These are phyloP conservation scores for Boeremia lycopersici DNA, from an alignment of 2,329 filamentous ascomycete genomes.

Conservation along the genomic window DNA sequence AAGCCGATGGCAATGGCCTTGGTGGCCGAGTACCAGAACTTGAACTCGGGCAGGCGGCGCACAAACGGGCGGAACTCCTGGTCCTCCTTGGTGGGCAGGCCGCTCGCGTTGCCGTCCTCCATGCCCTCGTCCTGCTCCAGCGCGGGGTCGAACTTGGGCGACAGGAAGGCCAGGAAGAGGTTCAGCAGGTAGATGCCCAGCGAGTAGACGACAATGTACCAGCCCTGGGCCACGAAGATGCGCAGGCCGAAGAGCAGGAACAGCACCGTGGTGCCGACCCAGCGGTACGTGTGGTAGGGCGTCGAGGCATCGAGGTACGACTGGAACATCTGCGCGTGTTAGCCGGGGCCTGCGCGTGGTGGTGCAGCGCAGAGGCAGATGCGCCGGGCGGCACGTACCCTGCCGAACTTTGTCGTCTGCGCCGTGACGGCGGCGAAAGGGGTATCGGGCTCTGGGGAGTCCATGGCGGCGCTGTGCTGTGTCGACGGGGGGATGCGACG, in stretches of 20 bases:
- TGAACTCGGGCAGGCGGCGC: conserved; percentile 94
- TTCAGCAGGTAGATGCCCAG: conserved; percentile 99
- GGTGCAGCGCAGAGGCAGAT: too few relatives aligned
- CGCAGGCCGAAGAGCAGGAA: conserved; percentile 84
- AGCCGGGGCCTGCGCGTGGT: too few relatives aligned
- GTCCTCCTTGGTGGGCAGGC: conserved; percentile 90
- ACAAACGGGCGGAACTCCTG: conserved; percentile 99
- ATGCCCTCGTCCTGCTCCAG: conserved; percentile 94
- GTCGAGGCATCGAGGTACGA: conserved; percentile 91
- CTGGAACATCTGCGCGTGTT: conserved; percentile 78
- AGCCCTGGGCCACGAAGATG: conserved; percentile 91
- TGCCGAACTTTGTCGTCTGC: conserved; percentile 77
- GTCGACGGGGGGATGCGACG: background rate
- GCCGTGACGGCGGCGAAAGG: conserved; percentile 88
- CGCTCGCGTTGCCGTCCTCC: conserved; percentile 81
- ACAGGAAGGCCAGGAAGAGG: conserved; percentile 97
- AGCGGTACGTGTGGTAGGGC: conserved; percentile 87
- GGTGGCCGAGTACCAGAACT: conserved; percentile 98
- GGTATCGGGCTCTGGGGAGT: conserved; percentile 86
- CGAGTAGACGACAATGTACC: conserved; percentile 99
- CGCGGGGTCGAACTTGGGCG: conserved; percentile 98
- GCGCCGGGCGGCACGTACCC: conserved; percentile 60
- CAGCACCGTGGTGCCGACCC: conserved; percentile 78
- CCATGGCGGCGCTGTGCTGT: conserved; percentile 62
- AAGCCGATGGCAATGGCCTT: conserved; percentile 84